Evolutionary conservation across 129 eudicot species (phyloP).

Genomic region (Flaveria trinervia): DNA sequence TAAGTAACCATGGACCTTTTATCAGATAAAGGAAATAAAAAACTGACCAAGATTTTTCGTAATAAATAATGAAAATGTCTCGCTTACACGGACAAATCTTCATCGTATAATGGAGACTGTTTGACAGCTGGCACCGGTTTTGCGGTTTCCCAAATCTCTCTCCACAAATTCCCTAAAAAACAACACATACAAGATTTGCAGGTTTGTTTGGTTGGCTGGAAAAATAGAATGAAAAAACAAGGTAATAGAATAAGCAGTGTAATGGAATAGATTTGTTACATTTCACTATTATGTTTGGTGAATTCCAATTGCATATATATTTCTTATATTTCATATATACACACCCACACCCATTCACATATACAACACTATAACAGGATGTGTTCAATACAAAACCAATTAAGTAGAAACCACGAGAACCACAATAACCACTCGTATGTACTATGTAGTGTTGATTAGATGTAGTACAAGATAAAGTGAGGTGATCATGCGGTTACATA

Average conservation of each 20-base stretch:
- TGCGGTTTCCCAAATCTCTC: constrained; percentile 95
- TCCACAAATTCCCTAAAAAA: constrained; percentile 90
- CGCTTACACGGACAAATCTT: constrained; percentile 96
- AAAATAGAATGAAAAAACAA: background rate
- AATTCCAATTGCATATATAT: no score
- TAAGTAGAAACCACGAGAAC: no score
- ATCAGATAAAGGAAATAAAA: background rate
- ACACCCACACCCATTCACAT: background rate
- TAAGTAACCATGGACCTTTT: constrained; percentile 14
- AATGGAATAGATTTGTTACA: background rate
- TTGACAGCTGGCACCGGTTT: constrained; percentile 93
- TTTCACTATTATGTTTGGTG: no score
- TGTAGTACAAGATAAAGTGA: background rate
- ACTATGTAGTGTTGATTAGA: background rate
- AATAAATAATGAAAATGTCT: background rate
- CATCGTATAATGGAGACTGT: constrained; percentile 91
- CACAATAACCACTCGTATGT: no score
- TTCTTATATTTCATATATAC: no score
- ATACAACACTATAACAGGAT: no score
- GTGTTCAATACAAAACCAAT: no score
- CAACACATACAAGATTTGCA: constrained; percentile 14
- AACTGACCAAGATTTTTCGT: background rate
- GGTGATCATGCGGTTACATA: background rate
- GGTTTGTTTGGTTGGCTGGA: background rate
- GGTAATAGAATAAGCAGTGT: background rate